Conservation (phyloP, 2,329 filamentous ascomycete species). For the Meredithiella fracta region DNA sequence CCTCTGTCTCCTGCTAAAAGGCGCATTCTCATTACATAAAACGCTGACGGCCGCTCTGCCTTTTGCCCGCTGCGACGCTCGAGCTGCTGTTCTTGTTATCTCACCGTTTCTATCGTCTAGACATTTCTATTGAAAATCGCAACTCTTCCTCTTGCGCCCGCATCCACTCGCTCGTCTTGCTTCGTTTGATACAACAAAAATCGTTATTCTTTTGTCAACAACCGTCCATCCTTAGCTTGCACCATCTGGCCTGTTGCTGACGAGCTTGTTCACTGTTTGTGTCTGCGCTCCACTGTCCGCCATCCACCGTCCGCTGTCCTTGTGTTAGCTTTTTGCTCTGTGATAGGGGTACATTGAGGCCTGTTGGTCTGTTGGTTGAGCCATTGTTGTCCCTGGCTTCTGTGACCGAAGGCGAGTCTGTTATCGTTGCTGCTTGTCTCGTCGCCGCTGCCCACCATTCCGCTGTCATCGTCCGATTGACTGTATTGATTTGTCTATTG, state of each 20-base stretch:
- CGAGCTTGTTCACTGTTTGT: not conserved
- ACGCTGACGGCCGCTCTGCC: slow-evolving; percentile 12
- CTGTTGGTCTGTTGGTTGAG: too few relatives aligned
- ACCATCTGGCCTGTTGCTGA: not conserved
- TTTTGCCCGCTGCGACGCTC: slow-evolving; percentile 11
- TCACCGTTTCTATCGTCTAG: slow-evolving; percentile 9
- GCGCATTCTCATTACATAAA: slow-evolving; percentile 17
- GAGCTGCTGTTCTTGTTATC: slow-evolving; percentile 12
- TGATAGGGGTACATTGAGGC: not conserved
- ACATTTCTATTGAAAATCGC: slow-evolving; percentile 12
- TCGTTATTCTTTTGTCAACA: not conserved
- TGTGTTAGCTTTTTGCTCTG: not conserved
- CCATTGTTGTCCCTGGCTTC: not conserved
- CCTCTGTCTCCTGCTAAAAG: not conserved
- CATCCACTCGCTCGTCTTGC: slow-evolving; percentile 21
- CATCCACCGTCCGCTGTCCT: not conserved
- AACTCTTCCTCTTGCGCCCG: slow-evolving; percentile 20
- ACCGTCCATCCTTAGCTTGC: not conserved
- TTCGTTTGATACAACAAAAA: slow-evolving; percentile 6
- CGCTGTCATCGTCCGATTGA: not conserved
- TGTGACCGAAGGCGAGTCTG: not conserved
- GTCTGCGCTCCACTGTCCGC: not conserved
- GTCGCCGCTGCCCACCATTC: not conserved
- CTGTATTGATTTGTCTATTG: too few relatives aligned
- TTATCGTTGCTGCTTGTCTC: not conserved